These are phyloP conservation scores for Trichophyton simii DNA, from an alignment of 2,329 filamentous ascomycete species.

Conservation along the genomic window DNA sequence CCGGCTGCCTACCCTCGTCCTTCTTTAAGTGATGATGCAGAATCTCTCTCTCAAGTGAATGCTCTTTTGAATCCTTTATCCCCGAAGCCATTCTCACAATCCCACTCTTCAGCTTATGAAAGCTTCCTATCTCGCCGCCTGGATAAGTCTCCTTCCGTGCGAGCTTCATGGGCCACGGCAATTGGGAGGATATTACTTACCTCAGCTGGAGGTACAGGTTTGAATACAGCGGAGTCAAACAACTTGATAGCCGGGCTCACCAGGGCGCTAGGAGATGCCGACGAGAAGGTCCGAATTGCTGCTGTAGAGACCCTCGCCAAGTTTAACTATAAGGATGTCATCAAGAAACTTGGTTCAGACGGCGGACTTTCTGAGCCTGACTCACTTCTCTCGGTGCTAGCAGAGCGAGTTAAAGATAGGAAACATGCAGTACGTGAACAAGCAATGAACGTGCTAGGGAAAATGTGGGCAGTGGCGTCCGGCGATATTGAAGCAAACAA, in stretches of 20 bases:
- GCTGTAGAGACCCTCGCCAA: conserved; percentile 74
- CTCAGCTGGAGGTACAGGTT: conserved; percentile 75
- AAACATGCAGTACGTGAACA: conserved; percentile 70
- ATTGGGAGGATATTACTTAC: conserved; percentile 81
- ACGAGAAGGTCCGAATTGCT: conserved; percentile 81
- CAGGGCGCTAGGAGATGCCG: conserved; percentile 72
- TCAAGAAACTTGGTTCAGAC: conserved; percentile 65
- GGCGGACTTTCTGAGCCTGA: conserved; percentile 64
- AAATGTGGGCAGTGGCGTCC: conserved; percentile 85
- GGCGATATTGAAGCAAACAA: conserved; percentile 76
- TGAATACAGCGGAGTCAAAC: conserved; percentile 70
- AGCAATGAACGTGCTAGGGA: conserved; percentile 71
- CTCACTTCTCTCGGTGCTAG: conserved; percentile 68
- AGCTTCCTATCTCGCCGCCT: conserved; percentile 74
- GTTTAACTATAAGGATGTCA: conserved; percentile 68
- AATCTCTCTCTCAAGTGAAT: conserved; percentile 41
- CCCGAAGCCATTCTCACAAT: conserved; percentile 77
- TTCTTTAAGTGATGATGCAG: conserved; percentile 33
- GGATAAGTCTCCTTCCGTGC: conserved; percentile 72
- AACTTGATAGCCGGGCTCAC: conserved; percentile 60
- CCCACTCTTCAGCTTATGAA: conserved; percentile 65
- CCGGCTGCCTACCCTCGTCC: conserved; percentile 70
- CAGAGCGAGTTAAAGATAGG: conserved; percentile 78
- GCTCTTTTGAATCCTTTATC: conserved; percentile 72
- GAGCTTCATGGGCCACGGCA: conserved; percentile 73